phyloP scores from a whole-genome alignment of 2,329 filamentous ascomycete species.

The Dryadomyces sulphureus region DNA sequence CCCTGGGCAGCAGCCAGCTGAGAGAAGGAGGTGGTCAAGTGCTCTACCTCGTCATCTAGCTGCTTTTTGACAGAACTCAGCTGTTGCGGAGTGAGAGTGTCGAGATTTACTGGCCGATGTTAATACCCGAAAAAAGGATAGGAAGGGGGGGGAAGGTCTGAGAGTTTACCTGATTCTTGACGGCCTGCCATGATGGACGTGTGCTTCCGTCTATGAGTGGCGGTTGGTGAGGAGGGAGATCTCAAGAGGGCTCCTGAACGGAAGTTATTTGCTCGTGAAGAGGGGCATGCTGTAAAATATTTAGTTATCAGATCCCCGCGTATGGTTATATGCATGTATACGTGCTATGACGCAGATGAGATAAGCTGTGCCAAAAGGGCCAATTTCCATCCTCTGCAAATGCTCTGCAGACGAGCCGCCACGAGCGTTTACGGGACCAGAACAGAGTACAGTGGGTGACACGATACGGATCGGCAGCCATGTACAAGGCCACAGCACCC shows the following conservation, averaged over 20 bases:
- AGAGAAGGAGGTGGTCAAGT: constrained; percentile 78
- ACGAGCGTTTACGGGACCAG: no score
- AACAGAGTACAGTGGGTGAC: no score
- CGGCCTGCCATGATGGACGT: constrained; percentile 7
- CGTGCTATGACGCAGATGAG: no score
- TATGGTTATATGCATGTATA: no score
- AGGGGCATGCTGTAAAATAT: no score
- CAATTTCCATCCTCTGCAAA: no score
- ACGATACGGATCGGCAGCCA: constrained; percentile 3
- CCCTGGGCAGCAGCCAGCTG: constrained; percentile 81
- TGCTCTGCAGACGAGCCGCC: no score
- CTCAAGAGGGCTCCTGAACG: no score
- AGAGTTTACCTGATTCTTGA: constrained; percentile 9
- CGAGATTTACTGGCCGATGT: constrained; percentile 40
- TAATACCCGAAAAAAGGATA: not conserved
- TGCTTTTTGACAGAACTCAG: constrained; percentile 89
- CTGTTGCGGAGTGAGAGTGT: constrained; percentile 67
- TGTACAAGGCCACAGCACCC: constrained; percentile 43
- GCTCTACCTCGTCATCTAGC: constrained; percentile 89
- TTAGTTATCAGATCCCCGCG: no score
- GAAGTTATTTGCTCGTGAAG: no score
- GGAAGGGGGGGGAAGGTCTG: not conserved
- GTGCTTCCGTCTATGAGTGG: no score
- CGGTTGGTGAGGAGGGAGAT: not conserved
- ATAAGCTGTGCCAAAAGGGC: no score